Evolutionary conservation across 371 early-diverging fungal genomes (phyloP).

Genomic region (Gilbertella persicaria): DNA sequence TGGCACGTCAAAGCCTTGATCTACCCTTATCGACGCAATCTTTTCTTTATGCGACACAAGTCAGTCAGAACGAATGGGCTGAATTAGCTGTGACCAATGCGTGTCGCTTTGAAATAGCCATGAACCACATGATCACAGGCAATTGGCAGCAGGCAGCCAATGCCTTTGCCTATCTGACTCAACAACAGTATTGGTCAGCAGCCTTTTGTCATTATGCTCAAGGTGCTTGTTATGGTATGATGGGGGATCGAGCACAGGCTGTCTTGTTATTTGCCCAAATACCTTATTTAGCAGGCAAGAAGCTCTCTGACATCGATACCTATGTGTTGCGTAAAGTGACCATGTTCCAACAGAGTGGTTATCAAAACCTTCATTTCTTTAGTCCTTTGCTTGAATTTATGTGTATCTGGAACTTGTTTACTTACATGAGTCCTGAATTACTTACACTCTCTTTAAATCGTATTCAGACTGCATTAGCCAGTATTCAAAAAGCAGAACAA

Average conservation of each 20-base stretch:
- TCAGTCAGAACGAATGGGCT: constrained; percentile 45
- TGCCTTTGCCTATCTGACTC: constrained; percentile 48
- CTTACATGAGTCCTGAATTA: constrained; percentile 39
- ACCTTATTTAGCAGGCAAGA: constrained; percentile 46
- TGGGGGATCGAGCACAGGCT: constrained; percentile 47
- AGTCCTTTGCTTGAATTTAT: constrained; percentile 61
- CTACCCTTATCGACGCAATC: constrained; percentile 56
- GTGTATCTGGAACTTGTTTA: constrained; percentile 58
- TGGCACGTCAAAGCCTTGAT: constrained; percentile 46
- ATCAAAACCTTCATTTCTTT: constrained; percentile 48
- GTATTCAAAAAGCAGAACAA: constrained; percentile 31
- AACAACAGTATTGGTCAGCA: constrained; percentile 61
- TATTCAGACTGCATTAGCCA: constrained; percentile 35
- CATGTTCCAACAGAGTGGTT: constrained; percentile 51
- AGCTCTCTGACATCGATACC: constrained; percentile 55
- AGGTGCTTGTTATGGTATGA: constrained; percentile 55
- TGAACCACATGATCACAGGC: constrained; percentile 56
- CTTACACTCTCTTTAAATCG: constrained; percentile 31
- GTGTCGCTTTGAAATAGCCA: constrained; percentile 58
- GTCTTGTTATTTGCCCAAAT: constrained; percentile 53
- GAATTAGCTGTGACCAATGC: constrained; percentile 50
- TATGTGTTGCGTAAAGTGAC: constrained; percentile 59
- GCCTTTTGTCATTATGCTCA: constrained; percentile 61
- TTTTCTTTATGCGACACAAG: constrained; percentile 46
- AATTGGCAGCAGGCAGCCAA: constrained; percentile 55